Percentiles rank a stretch among this genome's conserved stretches.
These are phyloP conservation scores for Lepidium aucheri DNA, from an alignment of 345 rosid genomes.

Conservation along the genomic window DNA sequence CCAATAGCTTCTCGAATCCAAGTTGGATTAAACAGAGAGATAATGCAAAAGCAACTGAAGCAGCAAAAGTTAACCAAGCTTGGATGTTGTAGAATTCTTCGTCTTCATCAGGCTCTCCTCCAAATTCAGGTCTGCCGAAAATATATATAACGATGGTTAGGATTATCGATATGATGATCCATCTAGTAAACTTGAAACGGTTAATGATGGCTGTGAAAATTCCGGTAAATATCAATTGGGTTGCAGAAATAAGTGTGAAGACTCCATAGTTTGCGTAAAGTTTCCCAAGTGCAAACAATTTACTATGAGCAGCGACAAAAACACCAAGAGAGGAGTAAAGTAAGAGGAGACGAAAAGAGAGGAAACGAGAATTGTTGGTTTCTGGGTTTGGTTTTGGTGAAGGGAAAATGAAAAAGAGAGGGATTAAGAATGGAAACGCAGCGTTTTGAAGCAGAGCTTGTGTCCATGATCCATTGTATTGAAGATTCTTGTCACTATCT, in stretches of 20 bases:
- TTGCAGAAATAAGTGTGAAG: neutral
- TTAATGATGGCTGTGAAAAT: neutral
- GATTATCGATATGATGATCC: neutral
- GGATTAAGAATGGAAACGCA: neutral
- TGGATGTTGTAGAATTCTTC: neutral
- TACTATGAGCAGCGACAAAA: slow-evolving; percentile 4
- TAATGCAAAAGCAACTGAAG: neutral
- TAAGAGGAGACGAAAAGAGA: neutral
- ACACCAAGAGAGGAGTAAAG: neutral
- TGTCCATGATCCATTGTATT: neutral
- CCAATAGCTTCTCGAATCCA: neutral
- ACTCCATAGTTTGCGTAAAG: neutral
- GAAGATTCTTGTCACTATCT: neutral
- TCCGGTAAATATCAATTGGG: neutral
- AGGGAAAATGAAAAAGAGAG: neutral
- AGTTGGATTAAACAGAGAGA: neutral
- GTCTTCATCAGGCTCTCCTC: neutral
- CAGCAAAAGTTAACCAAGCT: slow-evolving; percentile 4
- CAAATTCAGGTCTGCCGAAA: neutral
- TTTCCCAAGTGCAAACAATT: neutral
- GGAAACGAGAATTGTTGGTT: neutral
- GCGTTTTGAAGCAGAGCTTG: neutral
- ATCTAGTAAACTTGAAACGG: neutral
- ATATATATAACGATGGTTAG: neutral
- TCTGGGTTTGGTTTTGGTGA: neutral